Evolutionary conservation across 306 rosid genomes (phyloP), one percentile per base, ranked within the genome.

Genomic region (Rosa rugosa): DNA sequence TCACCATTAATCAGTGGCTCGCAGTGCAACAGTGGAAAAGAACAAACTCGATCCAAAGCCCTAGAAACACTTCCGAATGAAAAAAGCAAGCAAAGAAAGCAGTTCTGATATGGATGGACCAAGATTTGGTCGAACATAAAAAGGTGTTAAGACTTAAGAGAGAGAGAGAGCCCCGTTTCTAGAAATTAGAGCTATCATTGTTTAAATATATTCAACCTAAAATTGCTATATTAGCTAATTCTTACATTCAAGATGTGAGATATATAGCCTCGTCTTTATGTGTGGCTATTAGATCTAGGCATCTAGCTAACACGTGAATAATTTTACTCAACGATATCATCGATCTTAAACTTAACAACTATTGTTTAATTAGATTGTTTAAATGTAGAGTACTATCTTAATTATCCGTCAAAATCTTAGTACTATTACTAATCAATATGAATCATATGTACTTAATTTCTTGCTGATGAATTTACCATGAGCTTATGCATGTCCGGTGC

Each of bases 1-100:
- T 82, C 82, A 56, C n/a, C 78, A 50, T 38, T n/a, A 22, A 41
- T 73, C 45, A 66, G 50, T 81, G 46, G 60, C 81, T 77, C 45
- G 50, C 16, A 41, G 25, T 59, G 50, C 69, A 18, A 45, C 70
- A 62, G 27, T 23, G 23, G 64, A 59, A 75, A 60, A 36, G 9
- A 76, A 63, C 60, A 49, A 51, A 51, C 69, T 63, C 44, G 69
- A 49, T 38, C 68, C 27, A 6, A 73, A 56, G 14, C 40, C 75
- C 75, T 71, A 66, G 13, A 66, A 38, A 66, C 47, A 66, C 27
- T 66, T 38, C 12, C 71, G 46, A 16, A 65, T 8, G 71, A 14
- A 36, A 34, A 63, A 63, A 64, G 44, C 69, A 64, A 63, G 41
- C 0, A 31, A 63, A 4, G 68, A 63, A 34, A 64, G 69, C 44